Conservation (phyloP, 495 filamentous ascomycete genomes). For the Penicillium canescens region DNA sequence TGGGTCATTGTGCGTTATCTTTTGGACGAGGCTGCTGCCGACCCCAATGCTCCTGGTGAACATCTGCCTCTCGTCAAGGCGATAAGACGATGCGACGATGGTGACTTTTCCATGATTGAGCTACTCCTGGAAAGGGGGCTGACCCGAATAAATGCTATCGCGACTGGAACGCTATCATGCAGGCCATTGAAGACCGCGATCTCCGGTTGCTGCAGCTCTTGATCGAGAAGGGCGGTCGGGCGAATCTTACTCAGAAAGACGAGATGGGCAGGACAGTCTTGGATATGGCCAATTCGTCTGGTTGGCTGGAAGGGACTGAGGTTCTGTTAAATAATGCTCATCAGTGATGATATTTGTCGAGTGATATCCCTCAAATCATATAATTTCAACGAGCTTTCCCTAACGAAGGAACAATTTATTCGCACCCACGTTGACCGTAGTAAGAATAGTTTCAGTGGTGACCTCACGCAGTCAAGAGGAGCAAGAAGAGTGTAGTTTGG, state of each 20-base stretch:
- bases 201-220: constrained; percentile 41
- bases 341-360: not conserved
- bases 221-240: constrained; percentile 39
- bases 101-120: constrained; percentile 48
- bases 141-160: constrained; percentile 56
- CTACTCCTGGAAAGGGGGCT: constrained; percentile 49
- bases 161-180: constrained; percentile 51
- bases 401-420: too few relatives aligned
- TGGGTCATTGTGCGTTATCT: constrained; percentile 50
- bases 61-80: constrained; percentile 57
- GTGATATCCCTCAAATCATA: too few relatives aligned
- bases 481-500: too few relatives aligned
- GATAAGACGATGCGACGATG: constrained; percentile 42
- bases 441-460: too few relatives aligned
- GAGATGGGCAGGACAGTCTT: constrained; percentile 20
- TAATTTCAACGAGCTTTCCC: too few relatives aligned
- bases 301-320: constrained; percentile 17
- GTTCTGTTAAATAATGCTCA: constrained; percentile 13
- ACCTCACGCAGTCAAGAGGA: too few relatives aligned
- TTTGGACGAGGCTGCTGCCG: constrained; percentile 49
- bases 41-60: constrained; percentile 54
- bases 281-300: constrained; percentile 19
- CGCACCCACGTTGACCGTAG: too few relatives aligned
- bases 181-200: constrained; percentile 41
- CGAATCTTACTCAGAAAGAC: constrained; percentile 33